phyloP scores from a whole-genome alignment of 257 asterid genomes.

The Petunia axillaris region DNA sequence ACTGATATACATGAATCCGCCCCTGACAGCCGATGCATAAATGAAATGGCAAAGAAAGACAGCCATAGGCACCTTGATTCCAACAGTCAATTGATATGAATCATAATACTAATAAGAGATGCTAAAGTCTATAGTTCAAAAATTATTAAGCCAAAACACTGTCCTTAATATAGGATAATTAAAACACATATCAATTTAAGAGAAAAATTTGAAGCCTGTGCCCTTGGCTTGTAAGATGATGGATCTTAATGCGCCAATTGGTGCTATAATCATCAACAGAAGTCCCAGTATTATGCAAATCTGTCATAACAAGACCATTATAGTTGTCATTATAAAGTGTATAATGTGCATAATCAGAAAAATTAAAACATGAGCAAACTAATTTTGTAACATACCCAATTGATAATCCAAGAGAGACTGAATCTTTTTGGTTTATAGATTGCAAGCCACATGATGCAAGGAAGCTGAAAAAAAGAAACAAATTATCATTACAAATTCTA shows the following conservation, averaged over 20 bases:
- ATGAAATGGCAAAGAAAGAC: too few relatives aligned
- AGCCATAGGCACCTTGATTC: too few relatives aligned
- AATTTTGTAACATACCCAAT: conserved; percentile 35
- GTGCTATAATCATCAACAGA: conserved; percentile 43
- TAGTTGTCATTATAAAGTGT: background rate
- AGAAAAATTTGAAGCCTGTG: conserved; percentile 41
- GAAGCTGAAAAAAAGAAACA: conserved; percentile 25
- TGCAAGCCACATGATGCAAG: conserved; percentile 35
- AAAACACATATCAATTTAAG: conserved; percentile 16
- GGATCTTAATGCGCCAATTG: conserved; percentile 56
- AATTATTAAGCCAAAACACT: too few relatives aligned
- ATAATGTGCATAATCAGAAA: background rate
- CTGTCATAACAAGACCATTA: conserved; percentile 29
- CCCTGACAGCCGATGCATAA: too few relatives aligned
- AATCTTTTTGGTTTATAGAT: conserved; percentile 32
- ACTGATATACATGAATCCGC: too few relatives aligned
- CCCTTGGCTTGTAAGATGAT: conserved; percentile 44
- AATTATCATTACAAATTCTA: background rate
- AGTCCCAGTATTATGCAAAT: conserved; percentile 53
- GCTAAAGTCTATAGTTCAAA: too few relatives aligned
- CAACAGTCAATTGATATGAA: too few relatives aligned
- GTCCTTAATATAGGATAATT: too few relatives aligned
- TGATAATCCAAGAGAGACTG: conserved; percentile 31
- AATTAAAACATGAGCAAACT: background rate
- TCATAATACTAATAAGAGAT: too few relatives aligned